Percentiles rank a stretch among this genome's conserved stretches.
Evolutionary conservation across 176 grass and related monocot species (phyloP).

Genomic region (Carex kokanica): DNA sequence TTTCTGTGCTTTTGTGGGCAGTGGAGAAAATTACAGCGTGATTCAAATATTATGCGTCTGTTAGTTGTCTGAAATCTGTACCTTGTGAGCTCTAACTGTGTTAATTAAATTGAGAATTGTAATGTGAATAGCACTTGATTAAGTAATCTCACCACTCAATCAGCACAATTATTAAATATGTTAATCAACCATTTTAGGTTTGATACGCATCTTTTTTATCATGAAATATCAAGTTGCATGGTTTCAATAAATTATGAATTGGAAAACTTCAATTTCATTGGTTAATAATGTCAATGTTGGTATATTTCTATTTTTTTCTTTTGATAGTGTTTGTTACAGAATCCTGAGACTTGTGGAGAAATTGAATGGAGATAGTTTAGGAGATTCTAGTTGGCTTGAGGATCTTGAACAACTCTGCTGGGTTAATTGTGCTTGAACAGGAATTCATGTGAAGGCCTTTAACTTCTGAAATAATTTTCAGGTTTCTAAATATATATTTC

Average conservation of each 20-base stretch:
- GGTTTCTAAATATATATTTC: too few species aligned
- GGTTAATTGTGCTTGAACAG: neutral
- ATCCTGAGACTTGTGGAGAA: neutral
- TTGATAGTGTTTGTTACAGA: neutral
- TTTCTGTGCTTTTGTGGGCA: too few species aligned
- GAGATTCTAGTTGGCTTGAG: slow-evolving; percentile 1
- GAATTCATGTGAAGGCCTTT: neutral
- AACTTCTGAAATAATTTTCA: neutral
- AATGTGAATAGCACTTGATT: neutral
- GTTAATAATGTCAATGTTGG: neutral
- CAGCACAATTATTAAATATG: neutral
- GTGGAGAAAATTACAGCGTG: too few species aligned
- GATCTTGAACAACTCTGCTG: neutral
- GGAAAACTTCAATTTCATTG: neutral
- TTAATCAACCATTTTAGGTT: neutral
- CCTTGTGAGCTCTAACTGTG: neutral
- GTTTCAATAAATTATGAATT: neutral
- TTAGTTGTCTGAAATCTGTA: too few species aligned
- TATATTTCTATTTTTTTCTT: neutral
- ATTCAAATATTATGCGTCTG: too few species aligned
- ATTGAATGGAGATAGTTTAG: slow-evolving; percentile 5
- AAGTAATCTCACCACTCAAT: neutral
- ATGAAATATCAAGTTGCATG: neutral
- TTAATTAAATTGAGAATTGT: neutral
- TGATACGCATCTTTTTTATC: neutral